Evolutionary conservation across 257 asterid genomes (phyloP), one percentile per base, ranked within the genome.

Genomic region (Fraxinus excelsior): DNA sequence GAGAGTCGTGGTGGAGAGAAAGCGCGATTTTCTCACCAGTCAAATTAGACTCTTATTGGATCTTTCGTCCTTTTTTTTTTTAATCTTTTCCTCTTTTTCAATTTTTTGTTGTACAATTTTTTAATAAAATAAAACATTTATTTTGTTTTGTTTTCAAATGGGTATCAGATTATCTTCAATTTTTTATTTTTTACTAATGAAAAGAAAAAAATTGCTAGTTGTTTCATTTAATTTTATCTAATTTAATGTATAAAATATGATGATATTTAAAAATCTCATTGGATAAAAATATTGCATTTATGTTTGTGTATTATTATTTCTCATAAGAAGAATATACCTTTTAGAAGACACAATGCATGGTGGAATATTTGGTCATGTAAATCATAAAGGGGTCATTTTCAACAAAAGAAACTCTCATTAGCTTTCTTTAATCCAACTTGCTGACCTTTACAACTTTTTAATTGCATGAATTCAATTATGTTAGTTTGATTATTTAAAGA

Each of bases 1-100:
- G 66, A 53, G 81, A 28, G 76, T 13, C 76, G 78, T 67, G 79
- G 71, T 67, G 40, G 79, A 34, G 44, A 23, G 26, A 25, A 28
- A 46, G 42, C 53, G 65, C 72, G 67, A 38, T 31, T 32, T 68
- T 34, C 19, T 25, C 46, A 35, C 32, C 76, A n/a, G 64, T 19
- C 32, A n/a, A 53, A 53, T 29, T 14, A 66, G 70, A 13, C 37
- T 62, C 71, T 38, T 56, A 13, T 70, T 16, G 64, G 64, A 56
- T 23, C 38, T 35, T 70, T 37, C 4, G 12, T 58, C 31, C 3
- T 21, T 8, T 13, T 21, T 8, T 13, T n/a, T 56, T 18, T 21
- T 14, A 58, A 21, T 58, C 25, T 56, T n/a, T 56, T n/a, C 2
- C 11, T 51, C 10, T 51, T n/a, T 18, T n/a, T 19, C 14, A 40